Conservation (phyloP, 768 basidiomycete genomes). For the Lactifluus volemus region DNA sequence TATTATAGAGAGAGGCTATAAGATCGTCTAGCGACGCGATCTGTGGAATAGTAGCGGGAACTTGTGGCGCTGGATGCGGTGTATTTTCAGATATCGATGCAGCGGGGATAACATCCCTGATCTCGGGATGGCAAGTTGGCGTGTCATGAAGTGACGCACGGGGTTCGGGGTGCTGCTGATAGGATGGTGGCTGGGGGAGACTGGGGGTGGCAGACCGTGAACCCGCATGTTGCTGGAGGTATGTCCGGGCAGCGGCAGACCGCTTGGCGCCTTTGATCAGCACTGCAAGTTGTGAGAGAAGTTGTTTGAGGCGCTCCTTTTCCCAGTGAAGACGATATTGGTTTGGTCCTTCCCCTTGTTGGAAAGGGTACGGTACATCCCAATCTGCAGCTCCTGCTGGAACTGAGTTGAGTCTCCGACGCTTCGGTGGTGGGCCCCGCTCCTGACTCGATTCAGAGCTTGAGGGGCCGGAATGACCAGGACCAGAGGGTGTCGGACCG, state of each 20-base stretch:
- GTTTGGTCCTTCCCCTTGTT: slow-evolving; percentile 58
- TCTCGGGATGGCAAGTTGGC: background rate
- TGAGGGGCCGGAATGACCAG: background rate
- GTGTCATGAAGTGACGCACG: background rate
- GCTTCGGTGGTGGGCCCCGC: slow-evolving; percentile 36
- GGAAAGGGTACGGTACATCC: slow-evolving; percentile 78
- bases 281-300: slow-evolving; percentile 51
- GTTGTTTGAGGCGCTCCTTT: slow-evolving; percentile 48
- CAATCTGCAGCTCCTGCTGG: slow-evolving; percentile 77
- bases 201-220: background rate
- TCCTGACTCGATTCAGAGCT: slow-evolving; percentile 4
- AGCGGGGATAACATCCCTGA: slow-evolving; percentile 1
- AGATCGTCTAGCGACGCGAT: slow-evolving; percentile 33
- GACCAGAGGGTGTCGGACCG: background rate
- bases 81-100: background rate
- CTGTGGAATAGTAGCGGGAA: slow-evolving; percentile 14
- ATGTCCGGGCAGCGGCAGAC: slow-evolving; percentile 52
- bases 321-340: slow-evolving; percentile 61
- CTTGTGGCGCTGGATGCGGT: background rate
- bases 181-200: background rate
- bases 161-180: background rate
- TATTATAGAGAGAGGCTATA: slow-evolving; percentile 19
- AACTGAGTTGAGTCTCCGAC: slow-evolving; percentile 54
- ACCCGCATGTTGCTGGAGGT: slow-evolving; percentile 26
- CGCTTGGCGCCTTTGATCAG: slow-evolving; percentile 52